phyloP scores from a whole-genome alignment of 1,284 basidiomycete species.

The Xerocomus minutiporus region DNA sequence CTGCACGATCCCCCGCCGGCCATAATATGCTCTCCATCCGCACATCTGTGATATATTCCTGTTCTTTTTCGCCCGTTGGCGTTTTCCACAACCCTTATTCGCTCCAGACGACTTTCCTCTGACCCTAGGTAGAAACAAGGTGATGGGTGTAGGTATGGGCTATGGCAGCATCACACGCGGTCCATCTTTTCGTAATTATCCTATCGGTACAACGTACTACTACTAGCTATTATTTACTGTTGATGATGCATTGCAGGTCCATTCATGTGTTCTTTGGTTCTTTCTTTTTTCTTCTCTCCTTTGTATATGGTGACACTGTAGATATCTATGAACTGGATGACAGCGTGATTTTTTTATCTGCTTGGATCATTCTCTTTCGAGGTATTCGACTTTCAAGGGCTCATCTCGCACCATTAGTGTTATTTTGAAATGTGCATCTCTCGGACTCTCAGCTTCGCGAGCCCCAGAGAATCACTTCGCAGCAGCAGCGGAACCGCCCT shows the following conservation, averaged over 20 bases:
- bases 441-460: too few species aligned
- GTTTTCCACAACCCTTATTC: background rate
- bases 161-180: background rate
- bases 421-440: too few species aligned
- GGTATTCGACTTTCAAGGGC: too few species aligned
- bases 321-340: background rate
- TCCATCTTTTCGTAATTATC: background rate
- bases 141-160: background rate
- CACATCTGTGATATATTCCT: constrained; percentile 17
- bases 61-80: constrained; percentile 1
- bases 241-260: background rate
- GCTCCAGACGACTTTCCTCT: background rate
- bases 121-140: constrained; percentile 6
- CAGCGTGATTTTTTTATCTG: background rate
- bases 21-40: constrained; percentile 23
- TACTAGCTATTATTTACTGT: background rate
- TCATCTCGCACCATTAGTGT: too few species aligned
- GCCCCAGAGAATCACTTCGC: too few species aligned
- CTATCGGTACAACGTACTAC: background rate
- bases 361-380: too few species aligned
- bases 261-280: background rate
- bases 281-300: background rate
- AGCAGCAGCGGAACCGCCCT: too few species aligned
- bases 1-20: constrained; percentile 13
- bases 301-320: background rate